Conservation (phyloP, 305 asterid species). For the Solanum chacoense region DNA sequence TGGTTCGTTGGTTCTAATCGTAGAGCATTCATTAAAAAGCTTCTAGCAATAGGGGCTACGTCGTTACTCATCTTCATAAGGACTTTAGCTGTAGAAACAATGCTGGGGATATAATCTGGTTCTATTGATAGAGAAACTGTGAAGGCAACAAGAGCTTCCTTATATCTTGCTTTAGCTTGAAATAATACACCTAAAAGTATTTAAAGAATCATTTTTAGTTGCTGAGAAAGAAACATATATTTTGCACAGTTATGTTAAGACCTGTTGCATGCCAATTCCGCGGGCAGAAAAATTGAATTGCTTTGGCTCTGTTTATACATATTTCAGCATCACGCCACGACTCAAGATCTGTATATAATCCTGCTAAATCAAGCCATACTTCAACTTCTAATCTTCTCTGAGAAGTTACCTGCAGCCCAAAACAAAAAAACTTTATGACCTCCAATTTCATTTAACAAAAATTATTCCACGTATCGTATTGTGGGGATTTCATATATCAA, state of each 20-base stretch:
- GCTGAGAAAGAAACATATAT: not conserved
- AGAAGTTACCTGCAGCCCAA: conserved; percentile 22
- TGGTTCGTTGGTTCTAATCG: conserved; percentile 75
- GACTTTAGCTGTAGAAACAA: conserved; percentile 58
- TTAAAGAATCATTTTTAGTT: not conserved
- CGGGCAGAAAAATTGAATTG: conserved; percentile 33
- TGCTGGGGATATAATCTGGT: conserved; percentile 70
- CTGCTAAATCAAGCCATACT: conserved; percentile 88
- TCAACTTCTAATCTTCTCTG: conserved; percentile 43
- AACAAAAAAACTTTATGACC: not conserved
- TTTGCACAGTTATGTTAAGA: conserved; percentile 2
- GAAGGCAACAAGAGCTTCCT: conserved; percentile 64
- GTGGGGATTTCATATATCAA: not conserved
- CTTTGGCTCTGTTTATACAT: conserved; percentile 51
- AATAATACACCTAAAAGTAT: conserved; percentile 37
- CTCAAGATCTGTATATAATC: conserved; percentile 48
- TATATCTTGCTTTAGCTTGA: conserved; percentile 37
- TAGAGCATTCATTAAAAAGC: conserved; percentile 71
- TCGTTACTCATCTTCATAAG: conserved; percentile 37
- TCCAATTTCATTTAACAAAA: no score
- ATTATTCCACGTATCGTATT: not conserved
- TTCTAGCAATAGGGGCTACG: conserved; percentile 54
- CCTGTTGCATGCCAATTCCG: conserved; percentile 74
- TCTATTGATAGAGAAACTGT: conserved; percentile 52
- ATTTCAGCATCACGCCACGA: conserved; percentile 56